These are phyloP conservation scores for Phytopythium oedochilum DNA, from an alignment of 352 stramenopile genomes.

Conservation along the genomic window DNA sequence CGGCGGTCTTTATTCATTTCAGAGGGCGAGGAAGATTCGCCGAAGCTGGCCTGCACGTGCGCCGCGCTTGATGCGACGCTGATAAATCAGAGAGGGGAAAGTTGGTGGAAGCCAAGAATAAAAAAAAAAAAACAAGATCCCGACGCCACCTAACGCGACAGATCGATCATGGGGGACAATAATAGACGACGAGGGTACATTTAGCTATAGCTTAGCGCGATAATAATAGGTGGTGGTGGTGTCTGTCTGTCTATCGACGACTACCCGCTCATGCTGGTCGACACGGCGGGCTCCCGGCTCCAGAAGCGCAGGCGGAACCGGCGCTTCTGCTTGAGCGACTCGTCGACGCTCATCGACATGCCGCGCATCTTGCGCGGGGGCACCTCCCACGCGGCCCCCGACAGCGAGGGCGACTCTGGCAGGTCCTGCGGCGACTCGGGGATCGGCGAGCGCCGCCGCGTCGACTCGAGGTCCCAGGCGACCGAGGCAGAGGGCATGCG, in stretches of 20 bases:
- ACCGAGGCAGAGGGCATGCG: slow-evolving; percentile 17
- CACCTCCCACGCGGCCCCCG: slow-evolving; percentile 20
- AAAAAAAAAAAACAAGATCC: no score
- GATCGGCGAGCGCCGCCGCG: slow-evolving; percentile 11
- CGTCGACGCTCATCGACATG: slow-evolving; percentile 50
- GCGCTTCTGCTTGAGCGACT: slow-evolving; percentile 43
- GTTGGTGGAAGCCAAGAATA: slow-evolving; percentile 1
- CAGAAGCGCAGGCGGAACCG: slow-evolving; percentile 76
- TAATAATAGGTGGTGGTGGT: slow-evolving; percentile 7
- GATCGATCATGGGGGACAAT: no score
- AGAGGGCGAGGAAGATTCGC: no score
- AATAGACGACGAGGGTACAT: neutral
- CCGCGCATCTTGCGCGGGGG: slow-evolving; percentile 49
- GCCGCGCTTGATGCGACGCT: no score
- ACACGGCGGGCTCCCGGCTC: slow-evolving; percentile 10
- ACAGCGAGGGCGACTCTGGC: slow-evolving; percentile 11
- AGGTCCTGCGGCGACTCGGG: slow-evolving; percentile 19
- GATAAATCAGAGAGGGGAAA: no score
- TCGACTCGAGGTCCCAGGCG: slow-evolving; percentile 21
- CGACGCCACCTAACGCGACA: no score
- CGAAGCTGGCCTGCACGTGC: no score
- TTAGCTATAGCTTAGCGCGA: neutral
- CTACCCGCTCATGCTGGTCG: slow-evolving; percentile 8
- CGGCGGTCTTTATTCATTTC: no score
- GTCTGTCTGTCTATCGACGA: no score